Evolutionary conservation across 1,284 basidiomycete genomes (phyloP).

Genomic region (Papiliotrema fonsecae): DNA sequence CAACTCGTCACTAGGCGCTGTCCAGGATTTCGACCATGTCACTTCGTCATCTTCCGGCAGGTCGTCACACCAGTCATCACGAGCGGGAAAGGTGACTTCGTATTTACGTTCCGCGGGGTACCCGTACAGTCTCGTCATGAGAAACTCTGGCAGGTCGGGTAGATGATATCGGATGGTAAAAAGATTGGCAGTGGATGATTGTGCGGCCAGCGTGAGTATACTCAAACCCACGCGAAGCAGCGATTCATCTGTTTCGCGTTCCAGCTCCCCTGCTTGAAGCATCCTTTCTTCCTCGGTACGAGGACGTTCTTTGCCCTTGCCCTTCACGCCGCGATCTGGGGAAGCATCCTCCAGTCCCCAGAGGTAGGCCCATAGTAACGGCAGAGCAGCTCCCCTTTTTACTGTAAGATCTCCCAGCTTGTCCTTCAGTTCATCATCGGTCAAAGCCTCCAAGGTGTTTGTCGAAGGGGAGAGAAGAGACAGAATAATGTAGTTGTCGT

Average conservation of each 20-base stretch:
- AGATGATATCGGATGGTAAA: conserved; percentile 25
- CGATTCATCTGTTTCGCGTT: conserved; percentile 1
- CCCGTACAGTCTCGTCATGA: conserved; percentile 34
- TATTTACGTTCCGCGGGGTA: conserved; percentile 22
- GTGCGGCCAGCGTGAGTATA: conserved; percentile 19
- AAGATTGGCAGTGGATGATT: conserved; percentile 25
- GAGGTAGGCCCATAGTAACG: conserved; percentile 35
- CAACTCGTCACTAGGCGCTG: conserved; percentile 12
- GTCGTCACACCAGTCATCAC: conserved; percentile 30
- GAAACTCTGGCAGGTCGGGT: conserved; percentile 30
- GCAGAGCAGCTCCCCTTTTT: conserved; percentile 22
- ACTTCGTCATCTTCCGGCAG: conserved; percentile 11
- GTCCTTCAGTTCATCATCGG: conserved; percentile 7
- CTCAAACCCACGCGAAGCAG: conserved; percentile 24
- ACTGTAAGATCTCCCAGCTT: conserved; percentile 28
- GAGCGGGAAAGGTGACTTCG: conserved; percentile 32
- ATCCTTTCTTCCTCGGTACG: conserved; percentile 1
- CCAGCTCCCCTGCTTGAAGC: neutral
- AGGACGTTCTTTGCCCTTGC: conserved; percentile 1
- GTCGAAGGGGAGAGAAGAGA: conserved; percentile 16
- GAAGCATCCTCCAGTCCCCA: conserved; percentile 16
- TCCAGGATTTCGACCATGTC: conserved; percentile 19
- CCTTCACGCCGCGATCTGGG: conserved; percentile 17
- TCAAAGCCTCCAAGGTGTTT: neutral
- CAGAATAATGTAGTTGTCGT: conserved; percentile 39